Evolutionary conservation across 2,329 filamentous ascomycete species (phyloP).

Genomic region (Talaromyces funiculosus): DNA sequence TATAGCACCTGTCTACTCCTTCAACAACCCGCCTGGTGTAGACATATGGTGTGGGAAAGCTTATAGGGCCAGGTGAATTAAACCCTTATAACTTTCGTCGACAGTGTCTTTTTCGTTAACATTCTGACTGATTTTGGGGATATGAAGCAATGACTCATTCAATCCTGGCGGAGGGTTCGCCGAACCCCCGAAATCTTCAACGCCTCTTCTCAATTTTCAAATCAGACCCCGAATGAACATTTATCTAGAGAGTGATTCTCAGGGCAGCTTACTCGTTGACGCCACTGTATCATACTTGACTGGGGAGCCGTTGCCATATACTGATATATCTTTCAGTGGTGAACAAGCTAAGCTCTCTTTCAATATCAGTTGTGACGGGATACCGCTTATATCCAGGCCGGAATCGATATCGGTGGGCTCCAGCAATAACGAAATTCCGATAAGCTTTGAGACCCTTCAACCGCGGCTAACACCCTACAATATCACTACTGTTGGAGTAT

Average conservation of each 20-base stretch:
- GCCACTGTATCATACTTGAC: conserved; percentile 36
- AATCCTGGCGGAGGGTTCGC: conserved; percentile 46
- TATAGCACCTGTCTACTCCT: conserved; percentile 6
- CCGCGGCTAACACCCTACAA: conserved; percentile 28
- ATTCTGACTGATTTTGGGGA: neutral
- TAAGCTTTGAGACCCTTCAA: neutral
- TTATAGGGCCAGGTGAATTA: conserved; percentile 35
- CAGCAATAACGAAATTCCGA: neutral
- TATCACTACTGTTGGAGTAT: conserved; percentile 31
- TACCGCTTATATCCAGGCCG: neutral
- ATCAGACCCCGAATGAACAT: conserved; percentile 45
- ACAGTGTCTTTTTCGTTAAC: neutral
- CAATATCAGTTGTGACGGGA: conserved; percentile 27
- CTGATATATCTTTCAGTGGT: conserved; percentile 18
- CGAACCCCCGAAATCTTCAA: conserved; percentile 31
- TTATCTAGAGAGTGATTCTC: conserved; percentile 40
- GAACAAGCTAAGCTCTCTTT: conserved; percentile 24
- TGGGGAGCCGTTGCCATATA: conserved; percentile 28
- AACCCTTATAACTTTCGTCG: neutral
- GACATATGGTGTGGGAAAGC: conserved; percentile 48
- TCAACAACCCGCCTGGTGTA: conserved; percentile 39
- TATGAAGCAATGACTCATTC: conserved; percentile 39
- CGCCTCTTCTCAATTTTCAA: conserved; percentile 39
- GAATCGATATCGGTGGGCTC: neutral
- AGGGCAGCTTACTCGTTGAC: conserved; percentile 40